Evolutionary conservation across 2,329 filamentous ascomycete species (phyloP), one percentile per base, ranked within the genome.

Genomic region (Aspergillus floridensis): DNA sequence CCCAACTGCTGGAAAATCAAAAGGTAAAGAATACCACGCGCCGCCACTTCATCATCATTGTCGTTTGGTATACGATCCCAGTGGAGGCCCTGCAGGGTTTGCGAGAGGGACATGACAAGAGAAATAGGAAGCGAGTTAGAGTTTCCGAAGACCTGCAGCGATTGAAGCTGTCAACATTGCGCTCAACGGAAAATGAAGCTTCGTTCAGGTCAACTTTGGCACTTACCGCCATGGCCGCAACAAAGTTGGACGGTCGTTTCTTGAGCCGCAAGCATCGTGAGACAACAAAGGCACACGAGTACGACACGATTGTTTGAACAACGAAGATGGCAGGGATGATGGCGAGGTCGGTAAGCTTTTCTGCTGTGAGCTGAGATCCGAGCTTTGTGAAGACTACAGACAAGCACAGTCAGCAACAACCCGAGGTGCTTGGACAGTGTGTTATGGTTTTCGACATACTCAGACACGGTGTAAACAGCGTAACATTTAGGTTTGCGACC

Each of bases 121-220:
- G 95, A 99, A 62, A 99, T 98, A 0, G 95, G 95, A 21, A 99
- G 84, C 19, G 95, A 98, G 77, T 99, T 99, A 35, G 93, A 98
- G 76, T 99, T 99, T 68, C 93, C 95, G 74, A 99, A 99, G 52
- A 98, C 86, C 85, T 87, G 50, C 26, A 41, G 14, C 8, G 8
- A 56, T 53, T 56, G 47, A 29, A 10, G 24, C 38, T 24, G 59
- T 44, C 10, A 50, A 52, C 24, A 16, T n/a, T 59, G 19, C 24
- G 21, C n/a, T 14, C 19, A 14, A 16, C 44, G 50, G 22, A 46
- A 12, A 21, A 21, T 10, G 3, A 4, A 14, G 14, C 14, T 16
- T 35, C 4, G 32, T 10, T 4, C 11, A 35, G 32, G 32, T 21
- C 14, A 16, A 7, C 19, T 19, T 8, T 7, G 21, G 44, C 26